A percentile compares a stretch with the other conserved stretches of the same genome.
These are phyloP conservation scores for Vigna radiata DNA, from an alignment of 306 rosid genomes.

Conservation along the genomic window DNA sequence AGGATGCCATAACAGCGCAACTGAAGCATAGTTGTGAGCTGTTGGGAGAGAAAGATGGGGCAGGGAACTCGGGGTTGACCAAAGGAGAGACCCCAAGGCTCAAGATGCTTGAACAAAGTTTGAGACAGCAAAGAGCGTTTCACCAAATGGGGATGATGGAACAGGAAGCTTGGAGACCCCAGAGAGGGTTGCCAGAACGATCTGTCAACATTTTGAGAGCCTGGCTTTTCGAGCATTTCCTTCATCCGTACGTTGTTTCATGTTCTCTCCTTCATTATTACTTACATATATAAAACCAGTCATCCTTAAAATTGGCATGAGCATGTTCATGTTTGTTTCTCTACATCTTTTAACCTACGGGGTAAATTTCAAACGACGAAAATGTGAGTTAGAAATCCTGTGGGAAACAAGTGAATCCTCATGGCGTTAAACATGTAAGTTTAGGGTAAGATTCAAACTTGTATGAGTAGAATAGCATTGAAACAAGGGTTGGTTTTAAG, in stretches of 20 bases:
- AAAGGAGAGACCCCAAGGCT: conserved; percentile 98
- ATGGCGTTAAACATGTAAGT: not conserved
- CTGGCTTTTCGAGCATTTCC: conserved; percentile 99
- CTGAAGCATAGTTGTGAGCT: conserved; percentile 81
- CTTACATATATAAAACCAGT: conserved; percentile 10
- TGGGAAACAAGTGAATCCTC: too few relatives aligned
- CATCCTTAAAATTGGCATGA: conserved; percentile 18
- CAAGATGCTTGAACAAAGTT: conserved; percentile 82
- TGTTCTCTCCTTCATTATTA: conserved; percentile 31
- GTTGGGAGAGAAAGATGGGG: conserved; percentile 90
- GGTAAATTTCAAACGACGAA: not conserved
- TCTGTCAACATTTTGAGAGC: conserved; percentile 98
- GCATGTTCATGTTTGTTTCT: not conserved
- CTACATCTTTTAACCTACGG: not conserved
- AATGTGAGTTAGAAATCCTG: not conserved
- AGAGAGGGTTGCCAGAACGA: conserved; percentile 96
- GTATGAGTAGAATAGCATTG: not conserved
- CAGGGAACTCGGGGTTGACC: conserved; percentile 75
- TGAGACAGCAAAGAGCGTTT: conserved; percentile 94
- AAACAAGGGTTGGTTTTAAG: not conserved
- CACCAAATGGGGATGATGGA: conserved; percentile 99
- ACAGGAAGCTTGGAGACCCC: conserved; percentile 99
- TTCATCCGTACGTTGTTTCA: conserved; percentile 82
- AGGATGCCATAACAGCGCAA: conserved; percentile 78
- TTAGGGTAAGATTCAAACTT: too few relatives aligned